phyloP scores from a whole-genome alignment of 1,284 basidiomycete genomes.

The Taiwanofungus camphoratus region DNA sequence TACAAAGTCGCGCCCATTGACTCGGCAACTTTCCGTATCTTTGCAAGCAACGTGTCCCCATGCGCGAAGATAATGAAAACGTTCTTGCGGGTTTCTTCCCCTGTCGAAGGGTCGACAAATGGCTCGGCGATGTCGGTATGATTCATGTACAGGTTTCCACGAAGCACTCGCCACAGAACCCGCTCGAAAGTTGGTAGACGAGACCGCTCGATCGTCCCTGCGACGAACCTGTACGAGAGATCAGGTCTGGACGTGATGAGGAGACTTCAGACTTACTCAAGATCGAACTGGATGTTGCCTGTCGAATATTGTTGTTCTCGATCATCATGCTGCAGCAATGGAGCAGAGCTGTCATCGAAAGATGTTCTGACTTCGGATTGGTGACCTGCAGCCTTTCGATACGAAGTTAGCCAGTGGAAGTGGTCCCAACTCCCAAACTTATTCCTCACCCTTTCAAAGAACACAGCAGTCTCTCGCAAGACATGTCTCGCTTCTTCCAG shows the following conservation, averaged over 20 bases:
- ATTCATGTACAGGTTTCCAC: slow-evolving; percentile 99
- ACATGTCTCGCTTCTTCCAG: slow-evolving; percentile 93
- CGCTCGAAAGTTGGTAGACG: slow-evolving; percentile 95
- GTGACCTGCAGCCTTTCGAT: slow-evolving; percentile 68
- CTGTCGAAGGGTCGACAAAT: slow-evolving; percentile 83
- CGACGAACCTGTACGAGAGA: slow-evolving; percentile 68
- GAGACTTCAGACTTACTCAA: slow-evolving; percentile 56
- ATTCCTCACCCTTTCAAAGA: slow-evolving; percentile 78
- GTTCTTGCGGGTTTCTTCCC: slow-evolving; percentile 87
- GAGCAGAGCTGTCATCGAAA: slow-evolving; percentile 91
- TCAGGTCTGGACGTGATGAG: slow-evolving; percentile 3
- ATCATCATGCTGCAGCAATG: slow-evolving; percentile 89
- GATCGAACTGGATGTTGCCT: slow-evolving; percentile 66
- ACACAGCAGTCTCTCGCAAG: slow-evolving; percentile 91
- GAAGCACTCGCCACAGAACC: slow-evolving; percentile 95
- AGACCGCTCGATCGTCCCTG: slow-evolving; percentile 92
- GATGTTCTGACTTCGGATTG: slow-evolving; percentile 80
- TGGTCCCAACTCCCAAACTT: neutral
- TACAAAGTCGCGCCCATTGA: slow-evolving; percentile 97
- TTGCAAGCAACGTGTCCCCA: slow-evolving; percentile 87
- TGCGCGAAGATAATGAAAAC: slow-evolving; percentile 99
- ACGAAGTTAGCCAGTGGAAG: neutral
- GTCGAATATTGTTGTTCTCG: slow-evolving; percentile 63
- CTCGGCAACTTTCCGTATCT: slow-evolving; percentile 98
- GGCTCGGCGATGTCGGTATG: slow-evolving; percentile 94